A percentile compares a stretch with the other conserved stretches of the same genome.
Evolutionary conservation across 176 grass and related monocot species (phyloP).

Genomic region (Leersia perrieri): DNA sequence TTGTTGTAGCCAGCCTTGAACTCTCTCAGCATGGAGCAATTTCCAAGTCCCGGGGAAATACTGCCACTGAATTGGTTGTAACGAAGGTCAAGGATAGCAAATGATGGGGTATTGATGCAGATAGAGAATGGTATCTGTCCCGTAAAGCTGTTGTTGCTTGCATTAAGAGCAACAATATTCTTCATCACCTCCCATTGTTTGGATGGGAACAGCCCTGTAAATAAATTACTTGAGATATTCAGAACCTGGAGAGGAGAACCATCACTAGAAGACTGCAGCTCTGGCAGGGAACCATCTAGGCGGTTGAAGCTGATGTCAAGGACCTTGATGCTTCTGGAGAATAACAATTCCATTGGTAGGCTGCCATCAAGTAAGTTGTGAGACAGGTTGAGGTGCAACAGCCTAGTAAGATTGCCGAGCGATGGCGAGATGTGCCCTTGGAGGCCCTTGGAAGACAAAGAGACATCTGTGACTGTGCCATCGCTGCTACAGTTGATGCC

Average conservation of each 20-base stretch:
- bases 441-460: slow-evolving; percentile 50
- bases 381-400: slow-evolving; percentile 56
- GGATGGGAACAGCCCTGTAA: slow-evolving; percentile 46
- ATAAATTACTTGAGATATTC: slow-evolving; percentile 72
- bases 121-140: slow-evolving; percentile 56
- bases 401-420: slow-evolving; percentile 49
- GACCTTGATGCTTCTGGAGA: slow-evolving; percentile 38
- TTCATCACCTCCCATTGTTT: slow-evolving; percentile 31
- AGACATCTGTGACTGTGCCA: slow-evolving; percentile 40
- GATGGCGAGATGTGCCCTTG: slow-evolving; percentile 39
- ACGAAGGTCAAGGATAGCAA: slow-evolving; percentile 52
- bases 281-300: slow-evolving; percentile 36
- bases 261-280: slow-evolving; percentile 2
- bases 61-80: slow-evolving; percentile 52
- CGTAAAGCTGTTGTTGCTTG: slow-evolving; percentile 73
- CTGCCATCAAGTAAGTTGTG: slow-evolving; percentile 40
- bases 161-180: slow-evolving; percentile 64
- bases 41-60: slow-evolving; percentile 49
- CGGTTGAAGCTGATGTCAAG: slow-evolving; percentile 78
- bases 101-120: slow-evolving; percentile 40
- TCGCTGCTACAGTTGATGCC: slow-evolving; percentile 44
- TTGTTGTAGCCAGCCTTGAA: slow-evolving; percentile 56
- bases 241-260: slow-evolving; percentile 53
- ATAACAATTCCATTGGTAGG: slow-evolving; percentile 45
- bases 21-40: slow-evolving; percentile 55